phyloP scores from a whole-genome alignment of 768 basidiomycete species.

The Mycena maculata region DNA sequence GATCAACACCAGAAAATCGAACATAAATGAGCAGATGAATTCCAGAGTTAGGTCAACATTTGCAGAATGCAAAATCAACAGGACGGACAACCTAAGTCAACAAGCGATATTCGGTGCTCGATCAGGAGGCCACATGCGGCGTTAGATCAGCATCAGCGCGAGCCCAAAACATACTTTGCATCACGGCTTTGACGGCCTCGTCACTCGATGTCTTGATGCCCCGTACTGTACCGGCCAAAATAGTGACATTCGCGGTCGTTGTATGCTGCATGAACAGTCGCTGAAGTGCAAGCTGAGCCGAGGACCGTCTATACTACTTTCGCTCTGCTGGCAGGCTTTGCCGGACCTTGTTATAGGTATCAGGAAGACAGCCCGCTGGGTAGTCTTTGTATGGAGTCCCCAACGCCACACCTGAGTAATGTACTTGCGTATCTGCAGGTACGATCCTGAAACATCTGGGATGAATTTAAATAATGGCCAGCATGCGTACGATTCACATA shows the following conservation, averaged over 20 bases:
- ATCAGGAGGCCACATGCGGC: too few species aligned
- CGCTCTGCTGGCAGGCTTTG: too few species aligned
- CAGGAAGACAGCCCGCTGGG: conserved; percentile 19
- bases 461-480: background rate
- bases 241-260: background rate
- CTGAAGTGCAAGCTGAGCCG: conserved; percentile 35
- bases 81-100: too few species aligned
- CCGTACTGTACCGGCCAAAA: conserved; percentile 17
- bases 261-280: conserved; percentile 18
- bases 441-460: conserved; percentile 7
- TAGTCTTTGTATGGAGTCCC: conserved; percentile 17
- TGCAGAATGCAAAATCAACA: too few species aligned
- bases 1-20: too few species aligned
- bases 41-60: too few species aligned
- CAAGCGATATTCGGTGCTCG: too few species aligned
- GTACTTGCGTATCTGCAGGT: conserved; percentile 27
- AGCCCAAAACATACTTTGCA: too few species aligned
- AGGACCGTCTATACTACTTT: conserved; percentile 32
- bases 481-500: conserved; percentile 7
- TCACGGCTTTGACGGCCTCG: too few species aligned
- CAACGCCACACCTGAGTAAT: conserved; percentile 29
- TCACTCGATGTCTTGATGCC: background rate
- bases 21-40: too few species aligned
- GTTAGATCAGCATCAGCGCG: too few species aligned
- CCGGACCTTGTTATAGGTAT: too few species aligned